These are phyloP conservation scores for Pulveroboletus sp. DNA, from an alignment of 768 basidiomycete species.

Conservation along the genomic window DNA sequence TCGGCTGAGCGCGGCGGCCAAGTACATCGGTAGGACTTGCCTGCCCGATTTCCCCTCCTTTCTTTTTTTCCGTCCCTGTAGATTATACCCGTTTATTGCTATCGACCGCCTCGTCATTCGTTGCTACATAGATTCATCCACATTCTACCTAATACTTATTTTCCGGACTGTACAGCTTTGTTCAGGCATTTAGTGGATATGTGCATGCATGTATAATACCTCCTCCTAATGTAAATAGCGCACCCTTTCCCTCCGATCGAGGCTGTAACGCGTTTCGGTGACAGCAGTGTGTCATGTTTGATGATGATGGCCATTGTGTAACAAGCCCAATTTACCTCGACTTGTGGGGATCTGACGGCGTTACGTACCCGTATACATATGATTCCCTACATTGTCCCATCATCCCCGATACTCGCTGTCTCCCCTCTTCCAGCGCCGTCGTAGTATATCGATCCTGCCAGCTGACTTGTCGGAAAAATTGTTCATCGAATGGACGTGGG, in stretches of 20 bases:
- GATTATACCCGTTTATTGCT: slow-evolving; percentile 37
- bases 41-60: neutral
- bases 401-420: slow-evolving; percentile 12
- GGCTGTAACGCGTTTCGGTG: slow-evolving; percentile 11
- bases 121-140: slow-evolving; percentile 27
- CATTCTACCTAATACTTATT: slow-evolving; percentile 35
- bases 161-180: slow-evolving; percentile 34
- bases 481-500: neutral
- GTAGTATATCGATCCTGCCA: neutral
- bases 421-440: slow-evolving; percentile 13
- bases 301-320: slow-evolving; percentile 33
- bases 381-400: too few species aligned
- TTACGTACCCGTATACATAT: slow-evolving; percentile 24
- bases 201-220: slow-evolving; percentile 39
- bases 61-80: slow-evolving; percentile 16
- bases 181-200: slow-evolving; percentile 36
- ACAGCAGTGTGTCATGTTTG: slow-evolving; percentile 24
- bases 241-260: slow-evolving; percentile 11
- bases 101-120: slow-evolving; percentile 18
- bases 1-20: slow-evolving; percentile 62
- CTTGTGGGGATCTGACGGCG: slow-evolving; percentile 25
- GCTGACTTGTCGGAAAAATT: slow-evolving; percentile 10
- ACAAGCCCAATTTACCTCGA: slow-evolving; percentile 28
- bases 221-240: slow-evolving; percentile 33
- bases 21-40: slow-evolving; percentile 49